Evolutionary conservation across 176 grass and related monocot species (phyloP).

Genomic region (Carex cristatella): DNA sequence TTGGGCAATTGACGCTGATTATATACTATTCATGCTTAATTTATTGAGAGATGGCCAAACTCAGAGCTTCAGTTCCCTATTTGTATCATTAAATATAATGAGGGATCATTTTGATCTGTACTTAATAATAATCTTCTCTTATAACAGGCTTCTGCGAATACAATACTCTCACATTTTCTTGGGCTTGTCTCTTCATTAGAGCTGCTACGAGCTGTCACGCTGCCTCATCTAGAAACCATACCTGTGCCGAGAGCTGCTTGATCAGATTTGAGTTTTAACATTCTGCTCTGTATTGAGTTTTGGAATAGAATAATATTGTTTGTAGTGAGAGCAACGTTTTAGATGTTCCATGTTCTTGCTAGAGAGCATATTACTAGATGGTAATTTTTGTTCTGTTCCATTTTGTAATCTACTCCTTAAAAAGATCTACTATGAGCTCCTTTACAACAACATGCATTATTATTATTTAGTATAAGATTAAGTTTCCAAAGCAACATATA

Average conservation of each 20-base stretch:
- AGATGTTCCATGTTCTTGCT: background rate
- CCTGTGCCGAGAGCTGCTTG: slow-evolving; percentile 41
- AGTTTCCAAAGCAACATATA: background rate
- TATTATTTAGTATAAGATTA: background rate
- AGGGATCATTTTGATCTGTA: background rate
- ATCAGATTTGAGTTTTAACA: slow-evolving; percentile 1
- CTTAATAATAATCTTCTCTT: background rate
- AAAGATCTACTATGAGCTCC: background rate
- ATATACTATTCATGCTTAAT: background rate
- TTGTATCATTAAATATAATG: background rate
- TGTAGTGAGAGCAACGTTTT: background rate
- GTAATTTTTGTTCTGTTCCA: background rate
- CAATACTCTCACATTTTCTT: slow-evolving; percentile 83
- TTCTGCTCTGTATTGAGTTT: background rate
- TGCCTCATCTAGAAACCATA: slow-evolving; percentile 32
- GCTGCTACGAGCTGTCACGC: slow-evolving; percentile 55
- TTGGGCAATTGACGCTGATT: background rate
- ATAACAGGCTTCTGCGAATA: slow-evolving; percentile 79
- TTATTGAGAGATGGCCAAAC: background rate
- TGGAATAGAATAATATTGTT: background rate
- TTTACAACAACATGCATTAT: background rate
- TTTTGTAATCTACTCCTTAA: background rate
- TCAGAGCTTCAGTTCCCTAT: background rate
- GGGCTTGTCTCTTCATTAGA: slow-evolving; percentile 71
- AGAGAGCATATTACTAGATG: background rate